phyloP scores from a whole-genome alignment of 2,329 filamentous ascomycete species.

The Tolypocladium ophioglossoides region DNA sequence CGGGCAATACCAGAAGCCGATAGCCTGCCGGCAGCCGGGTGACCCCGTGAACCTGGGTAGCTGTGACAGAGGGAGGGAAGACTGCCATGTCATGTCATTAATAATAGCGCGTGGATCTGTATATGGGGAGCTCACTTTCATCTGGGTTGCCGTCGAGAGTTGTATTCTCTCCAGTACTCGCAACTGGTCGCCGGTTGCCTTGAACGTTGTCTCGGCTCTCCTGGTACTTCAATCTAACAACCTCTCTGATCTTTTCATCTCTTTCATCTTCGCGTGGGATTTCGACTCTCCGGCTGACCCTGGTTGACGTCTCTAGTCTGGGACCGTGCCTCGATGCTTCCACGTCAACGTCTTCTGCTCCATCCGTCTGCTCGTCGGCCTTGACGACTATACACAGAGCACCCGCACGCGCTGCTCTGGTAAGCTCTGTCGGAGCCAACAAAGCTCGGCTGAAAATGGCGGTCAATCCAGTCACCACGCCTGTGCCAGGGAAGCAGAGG shows the following conservation, averaged over 20 bases:
- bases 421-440: constrained; percentile 4
- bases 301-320: not conserved
- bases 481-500: constrained; percentile 3
- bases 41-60: not conserved
- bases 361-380: not conserved
- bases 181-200: no score
- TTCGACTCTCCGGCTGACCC: no score
- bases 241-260: no score
- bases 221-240: no score
- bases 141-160: not conserved
- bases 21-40: constrained; percentile 1
- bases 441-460: constrained; percentile 6
- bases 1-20: not conserved
- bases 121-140: not conserved
- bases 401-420: constrained; percentile 2
- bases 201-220: no score
- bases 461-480: not conserved
- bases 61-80: not conserved
- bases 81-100: not conserved
- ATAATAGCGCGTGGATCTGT: not conserved
- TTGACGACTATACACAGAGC: constrained; percentile 3
- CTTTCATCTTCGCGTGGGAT: no score
- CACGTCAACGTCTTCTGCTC: not conserved
- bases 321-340: no score
- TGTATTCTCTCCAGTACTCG: no score